Conservation (phyloP, 805 yeast genomes). For the Alloascoidea hylecoeti region DNA sequence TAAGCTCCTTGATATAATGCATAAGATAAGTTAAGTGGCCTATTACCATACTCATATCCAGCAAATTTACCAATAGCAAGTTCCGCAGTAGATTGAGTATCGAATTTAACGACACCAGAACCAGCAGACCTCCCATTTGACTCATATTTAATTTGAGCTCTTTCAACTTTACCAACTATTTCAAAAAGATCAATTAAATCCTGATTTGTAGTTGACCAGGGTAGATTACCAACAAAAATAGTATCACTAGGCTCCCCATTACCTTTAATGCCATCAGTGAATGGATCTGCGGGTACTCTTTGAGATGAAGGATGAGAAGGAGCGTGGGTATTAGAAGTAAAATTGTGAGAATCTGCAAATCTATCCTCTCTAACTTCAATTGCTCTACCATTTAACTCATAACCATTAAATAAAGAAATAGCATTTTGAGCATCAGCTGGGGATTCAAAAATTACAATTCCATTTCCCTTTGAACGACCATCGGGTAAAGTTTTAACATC, state of each 20-base stretch:
- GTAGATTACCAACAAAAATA: conserved; percentile 52
- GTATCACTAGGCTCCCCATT: conserved; percentile 34
- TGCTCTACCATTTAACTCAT: conserved; percentile 52
- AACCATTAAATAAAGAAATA: conserved; percentile 42
- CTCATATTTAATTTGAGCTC: conserved; percentile 50
- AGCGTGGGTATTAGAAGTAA: conserved; percentile 3
- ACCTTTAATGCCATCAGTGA: conserved; percentile 44
- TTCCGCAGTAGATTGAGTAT: conserved; percentile 42
- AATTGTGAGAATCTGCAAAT: conserved; percentile 9
- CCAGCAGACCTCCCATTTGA: conserved; percentile 47
- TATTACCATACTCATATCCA: conserved; percentile 61
- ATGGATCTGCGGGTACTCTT: conserved; percentile 17
- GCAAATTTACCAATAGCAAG: conserved; percentile 52
- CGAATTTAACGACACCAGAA: conserved; percentile 55
- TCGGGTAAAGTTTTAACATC: conserved; percentile 43
- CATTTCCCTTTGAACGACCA: conserved; percentile 65
- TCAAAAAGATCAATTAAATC: conserved; percentile 66
- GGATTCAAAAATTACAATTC: conserved; percentile 49
- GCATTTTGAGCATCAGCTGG: conserved; percentile 49
- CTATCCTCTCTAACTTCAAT: conserved; percentile 59
- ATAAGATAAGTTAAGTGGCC: conserved; percentile 43
- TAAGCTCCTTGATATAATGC: too few species aligned
- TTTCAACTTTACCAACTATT: conserved; percentile 49
- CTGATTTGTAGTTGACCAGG: conserved; percentile 59
- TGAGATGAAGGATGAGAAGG: conserved; percentile 2